Base-by-base conservation (phyloP, 805 yeast genomes). In the Wickerhamiella vanderwaltii region DNA sequence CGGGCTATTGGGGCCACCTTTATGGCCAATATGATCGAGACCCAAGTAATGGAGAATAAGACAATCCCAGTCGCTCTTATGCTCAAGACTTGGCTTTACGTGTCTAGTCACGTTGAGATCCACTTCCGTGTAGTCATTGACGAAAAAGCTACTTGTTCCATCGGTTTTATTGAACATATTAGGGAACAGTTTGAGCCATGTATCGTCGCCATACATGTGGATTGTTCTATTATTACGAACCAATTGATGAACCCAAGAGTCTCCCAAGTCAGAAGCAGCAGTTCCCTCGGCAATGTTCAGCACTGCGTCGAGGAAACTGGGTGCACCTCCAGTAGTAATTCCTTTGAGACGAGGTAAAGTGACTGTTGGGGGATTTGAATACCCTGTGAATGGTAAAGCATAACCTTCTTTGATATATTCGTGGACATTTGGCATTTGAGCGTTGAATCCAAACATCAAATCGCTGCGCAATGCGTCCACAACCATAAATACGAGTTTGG, bases 21-120 rank as follows among this genome's bases (percentile, higher is more conserved):
- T 88, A 59, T 91, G 99, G 1, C 99, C 99, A 52, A 91, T 91
- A 57, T 91, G 99, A 57, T 91, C 99, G 22, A 91, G 65, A 0
- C 99, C 99, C 15, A 91, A 63, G 53, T 88, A 91, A 58, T 91
- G 99, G 29, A 91, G 63, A 29, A 91, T 79, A 47, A 91, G 63
- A 4, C 77, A 79, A 56, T 91, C 95, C 97, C 97, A 91, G 3
- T 62, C 48, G n/a, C n/a, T n/a, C 0, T 49, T 31, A 15, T 58
- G 49, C 9, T 58, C 52, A 20, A 88, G 58, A 49, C 84, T 83
- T 5, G 56, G 50, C 30, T 73, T 77, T 23, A 91, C 58, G 58
- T 91, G 96, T 37, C 96, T 68, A 0, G 97, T 87, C 3, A 91
- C 98, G 51, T 91, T 91, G 48, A 71, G 68, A 52, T 91, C 99